These are phyloP conservation scores for Lentinula detonsa DNA, from an alignment of 768 basidiomycete genomes.

Conservation along the genomic window DNA sequence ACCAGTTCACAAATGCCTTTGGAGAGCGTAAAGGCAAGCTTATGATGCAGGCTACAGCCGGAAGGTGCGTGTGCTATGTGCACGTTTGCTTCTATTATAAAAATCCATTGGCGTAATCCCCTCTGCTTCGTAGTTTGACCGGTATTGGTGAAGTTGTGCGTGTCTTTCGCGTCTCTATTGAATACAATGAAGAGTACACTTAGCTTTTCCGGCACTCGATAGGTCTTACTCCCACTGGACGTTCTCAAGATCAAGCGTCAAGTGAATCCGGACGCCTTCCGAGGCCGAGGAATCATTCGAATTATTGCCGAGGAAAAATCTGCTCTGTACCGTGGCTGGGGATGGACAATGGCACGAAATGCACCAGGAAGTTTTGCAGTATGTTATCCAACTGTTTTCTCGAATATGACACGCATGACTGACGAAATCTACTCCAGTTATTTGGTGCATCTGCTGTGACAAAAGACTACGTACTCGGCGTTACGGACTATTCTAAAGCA, in stretches of 20 bases:
- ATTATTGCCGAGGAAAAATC: conserved; percentile 92
- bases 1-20: conserved; percentile 75
- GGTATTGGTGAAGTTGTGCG: conserved; percentile 93
- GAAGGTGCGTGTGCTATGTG: conserved; percentile 54
- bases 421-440: conserved; percentile 45
- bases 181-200: neutral
- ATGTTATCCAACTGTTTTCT: conserved; percentile 21
- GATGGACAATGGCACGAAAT: conserved; percentile 98
- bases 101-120: conserved; percentile 5
- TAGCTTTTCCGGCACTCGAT: neutral
- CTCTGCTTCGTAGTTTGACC: conserved; percentile 42
- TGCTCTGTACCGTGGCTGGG: conserved; percentile 94
- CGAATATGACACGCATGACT: neutral
- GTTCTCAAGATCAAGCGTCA: conserved; percentile 98
- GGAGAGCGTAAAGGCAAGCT: conserved; percentile 95
- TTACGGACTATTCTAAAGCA: conserved; percentile 88
- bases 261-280: conserved; percentile 97
- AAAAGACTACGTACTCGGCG: conserved; percentile 88
- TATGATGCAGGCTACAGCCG: conserved; percentile 92
- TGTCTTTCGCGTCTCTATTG: conserved; percentile 7
- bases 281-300: conserved; percentile 83
- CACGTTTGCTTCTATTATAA: neutral
- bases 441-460: conserved; percentile 95
- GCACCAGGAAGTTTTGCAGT: conserved; percentile 95
- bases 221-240: conserved; percentile 93